These are phyloP conservation scores for Apiospora aurea DNA, from an alignment of 2,329 filamentous ascomycete species.

Conservation along the genomic window DNA sequence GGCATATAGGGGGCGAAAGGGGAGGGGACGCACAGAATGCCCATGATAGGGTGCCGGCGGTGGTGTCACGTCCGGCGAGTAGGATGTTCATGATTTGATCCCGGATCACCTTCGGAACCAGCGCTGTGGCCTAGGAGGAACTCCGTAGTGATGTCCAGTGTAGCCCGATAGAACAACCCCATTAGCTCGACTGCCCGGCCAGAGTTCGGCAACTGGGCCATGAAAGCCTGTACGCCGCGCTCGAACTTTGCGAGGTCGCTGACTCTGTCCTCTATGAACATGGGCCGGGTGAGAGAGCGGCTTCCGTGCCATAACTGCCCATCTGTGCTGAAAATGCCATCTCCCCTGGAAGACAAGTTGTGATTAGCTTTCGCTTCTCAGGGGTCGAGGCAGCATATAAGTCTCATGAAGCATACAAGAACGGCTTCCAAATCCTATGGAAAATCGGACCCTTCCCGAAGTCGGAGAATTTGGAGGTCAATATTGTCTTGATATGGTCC, in stretches of 20 bases:
- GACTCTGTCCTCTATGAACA: slow-evolving; percentile 57
- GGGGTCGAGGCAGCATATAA: neutral
- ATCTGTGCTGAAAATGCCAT: slow-evolving; percentile 41
- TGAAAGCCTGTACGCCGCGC: slow-evolving; percentile 61
- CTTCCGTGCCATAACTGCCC: slow-evolving; percentile 60
- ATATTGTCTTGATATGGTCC: slow-evolving; percentile 63
- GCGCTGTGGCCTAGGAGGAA: slow-evolving; percentile 26
- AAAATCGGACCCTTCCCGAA: slow-evolving; percentile 56
- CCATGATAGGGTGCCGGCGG: slow-evolving; percentile 72
- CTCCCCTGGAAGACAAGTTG: neutral
- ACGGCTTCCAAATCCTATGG: slow-evolving; percentile 50
- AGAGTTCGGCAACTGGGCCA: slow-evolving; percentile 67
- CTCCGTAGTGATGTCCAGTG: slow-evolving; percentile 57
- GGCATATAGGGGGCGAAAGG: neutral
- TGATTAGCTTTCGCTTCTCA: neutral
- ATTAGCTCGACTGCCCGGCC: slow-evolving; percentile 73
- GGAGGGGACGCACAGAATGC: slow-evolving; percentile 52
- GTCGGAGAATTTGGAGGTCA: slow-evolving; percentile 63
- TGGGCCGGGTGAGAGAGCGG: slow-evolving; percentile 58
- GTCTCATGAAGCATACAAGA: slow-evolving; percentile 43
- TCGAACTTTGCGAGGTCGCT: slow-evolving; percentile 61
- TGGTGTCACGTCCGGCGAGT: slow-evolving; percentile 76
- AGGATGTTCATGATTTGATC: slow-evolving; percentile 79
- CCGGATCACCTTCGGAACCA: slow-evolving; percentile 63
- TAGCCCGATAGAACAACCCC: slow-evolving; percentile 70